Conservation (phyloP, 2,329 filamentous ascomycete species). For the Karstenula rhodostoma region DNA sequence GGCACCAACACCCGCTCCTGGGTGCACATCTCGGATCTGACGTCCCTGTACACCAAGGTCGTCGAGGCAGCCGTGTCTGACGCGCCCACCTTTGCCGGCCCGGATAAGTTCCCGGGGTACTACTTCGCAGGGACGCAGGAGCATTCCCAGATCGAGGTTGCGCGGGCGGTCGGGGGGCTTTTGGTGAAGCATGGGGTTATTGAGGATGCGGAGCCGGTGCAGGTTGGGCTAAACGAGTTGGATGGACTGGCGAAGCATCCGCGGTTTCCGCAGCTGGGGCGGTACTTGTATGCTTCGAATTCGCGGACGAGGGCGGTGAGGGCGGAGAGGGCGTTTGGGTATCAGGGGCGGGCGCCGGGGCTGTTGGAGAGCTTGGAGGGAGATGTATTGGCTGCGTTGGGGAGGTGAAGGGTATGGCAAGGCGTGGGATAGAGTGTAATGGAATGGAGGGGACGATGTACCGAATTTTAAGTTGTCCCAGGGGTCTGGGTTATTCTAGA, state of each 20-base stretch:
- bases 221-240: slow-evolving; percentile 34
- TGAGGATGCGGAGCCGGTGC: slow-evolving; percentile 29
- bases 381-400: slow-evolving; percentile 33
- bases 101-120: slow-evolving; percentile 54
- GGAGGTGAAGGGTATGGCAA: neutral
- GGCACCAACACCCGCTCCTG: slow-evolving; percentile 64
- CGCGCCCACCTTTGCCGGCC: slow-evolving; percentile 63
- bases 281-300: slow-evolving; percentile 58
- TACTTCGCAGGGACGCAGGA: slow-evolving; percentile 56
- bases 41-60: slow-evolving; percentile 61
- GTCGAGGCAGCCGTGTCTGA: slow-evolving; percentile 60
- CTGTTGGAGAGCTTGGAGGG: slow-evolving; percentile 55
- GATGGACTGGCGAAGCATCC: slow-evolving; percentile 33
- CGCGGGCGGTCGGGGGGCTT: slow-evolving; percentile 31
- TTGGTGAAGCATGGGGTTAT: slow-evolving; percentile 37
- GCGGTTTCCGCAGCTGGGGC: slow-evolving; percentile 32
- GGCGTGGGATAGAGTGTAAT: too few species aligned
- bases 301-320: slow-evolving; percentile 64
- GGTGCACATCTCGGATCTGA: slow-evolving; percentile 68
- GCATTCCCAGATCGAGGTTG: slow-evolving; percentile 38
- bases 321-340: slow-evolving; percentile 63
- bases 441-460: too few species aligned
- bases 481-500: too few species aligned
- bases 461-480: too few species aligned
- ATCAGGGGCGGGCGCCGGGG: slow-evolving; percentile 60